Percentiles rank a stretch among this genome's conserved stretches.
Evolutionary conservation across 768 basidiomycete genomes (phyloP).

Genomic region (Suillus occidentalis): DNA sequence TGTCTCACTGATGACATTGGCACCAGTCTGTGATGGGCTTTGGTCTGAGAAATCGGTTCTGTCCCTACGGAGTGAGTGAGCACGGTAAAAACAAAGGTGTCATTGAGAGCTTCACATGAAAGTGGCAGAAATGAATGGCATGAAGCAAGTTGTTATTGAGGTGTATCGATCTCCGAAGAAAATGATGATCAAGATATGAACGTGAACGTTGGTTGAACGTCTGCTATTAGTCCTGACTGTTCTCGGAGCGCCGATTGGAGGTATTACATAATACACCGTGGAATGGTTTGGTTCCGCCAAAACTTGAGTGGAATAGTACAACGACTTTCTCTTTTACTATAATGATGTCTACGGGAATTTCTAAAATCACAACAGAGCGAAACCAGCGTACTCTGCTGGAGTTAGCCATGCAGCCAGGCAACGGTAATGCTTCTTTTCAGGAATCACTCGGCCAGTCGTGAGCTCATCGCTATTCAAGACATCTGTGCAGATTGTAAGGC

Average conservation of each 20-base stretch:
- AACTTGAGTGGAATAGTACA: background rate
- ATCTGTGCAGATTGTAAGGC: constrained; percentile 90
- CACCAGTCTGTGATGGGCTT: background rate
- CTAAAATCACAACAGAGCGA: constrained; percentile 63
- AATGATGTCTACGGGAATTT: constrained; percentile 36
- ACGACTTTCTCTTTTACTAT: constrained; percentile 1
- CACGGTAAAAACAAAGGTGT: background rate
- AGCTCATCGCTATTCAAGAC: constrained; percentile 46
- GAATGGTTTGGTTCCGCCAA: too few relatives aligned
- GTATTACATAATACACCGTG: constrained; percentile 5
- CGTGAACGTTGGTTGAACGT: background rate
- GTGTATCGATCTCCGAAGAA: background rate
- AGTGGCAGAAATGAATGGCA: background rate
- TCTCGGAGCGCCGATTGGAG: background rate
- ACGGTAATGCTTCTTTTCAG: constrained; percentile 50
- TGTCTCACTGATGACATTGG: background rate
- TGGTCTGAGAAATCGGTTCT: background rate
- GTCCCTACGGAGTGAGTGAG: background rate
- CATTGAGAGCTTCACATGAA: background rate
- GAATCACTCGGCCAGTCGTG: constrained; percentile 8
- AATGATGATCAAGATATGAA: background rate
- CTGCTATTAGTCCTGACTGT: background rate
- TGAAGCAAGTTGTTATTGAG: background rate
- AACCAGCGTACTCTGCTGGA: constrained; percentile 69
- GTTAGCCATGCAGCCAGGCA: constrained; percentile 71